A percentile compares a stretch with the other conserved stretches of the same genome.
Evolutionary conservation across 768 basidiomycete species (phyloP).

Genomic region (Termitomyces sp.): DNA sequence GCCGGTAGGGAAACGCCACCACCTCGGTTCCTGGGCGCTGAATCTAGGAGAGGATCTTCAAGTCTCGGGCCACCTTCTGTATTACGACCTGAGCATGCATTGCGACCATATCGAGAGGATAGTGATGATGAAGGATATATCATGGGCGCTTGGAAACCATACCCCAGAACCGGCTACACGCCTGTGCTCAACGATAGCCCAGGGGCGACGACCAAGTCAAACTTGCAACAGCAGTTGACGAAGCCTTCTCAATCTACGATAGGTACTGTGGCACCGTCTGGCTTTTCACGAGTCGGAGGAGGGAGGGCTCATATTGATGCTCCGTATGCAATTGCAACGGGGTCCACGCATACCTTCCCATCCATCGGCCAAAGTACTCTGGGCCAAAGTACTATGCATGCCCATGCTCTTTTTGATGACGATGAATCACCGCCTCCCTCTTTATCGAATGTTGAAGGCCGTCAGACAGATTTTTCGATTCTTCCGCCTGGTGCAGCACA

Average conservation of each 20-base stretch:
- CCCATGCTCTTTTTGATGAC: conserved; percentile 18
- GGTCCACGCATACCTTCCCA: conserved; percentile 65
- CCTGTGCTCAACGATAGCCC: conserved; percentile 38
- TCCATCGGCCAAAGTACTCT: conserved; percentile 49
- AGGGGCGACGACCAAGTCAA: conserved; percentile 7
- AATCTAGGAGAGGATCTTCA: conserved; percentile 47
- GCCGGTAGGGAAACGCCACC: conserved; percentile 27
- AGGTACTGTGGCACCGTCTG: conserved; percentile 33
- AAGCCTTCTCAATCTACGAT: conserved; percentile 18
- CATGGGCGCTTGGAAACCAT: conserved; percentile 93
- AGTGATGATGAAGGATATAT: conserved; percentile 84
- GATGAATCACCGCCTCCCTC: conserved; percentile 49
- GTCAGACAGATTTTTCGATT: conserved; percentile 27
- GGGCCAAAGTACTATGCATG: conserved; percentile 27
- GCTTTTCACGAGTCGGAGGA: conserved; percentile 85
- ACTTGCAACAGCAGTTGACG: conserved; percentile 9
- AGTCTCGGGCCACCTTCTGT: conserved; percentile 66
- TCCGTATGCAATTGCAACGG: conserved; percentile 74
- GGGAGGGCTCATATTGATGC: conserved; percentile 82
- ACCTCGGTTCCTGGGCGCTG: conserved; percentile 30
- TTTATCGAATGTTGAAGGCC: conserved; percentile 43
- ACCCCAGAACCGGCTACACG: conserved; percentile 49
- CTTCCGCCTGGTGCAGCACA: conserved; percentile 64
- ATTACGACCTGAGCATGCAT: conserved; percentile 75
- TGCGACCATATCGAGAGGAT: conserved; percentile 73